Base-by-base conservation (phyloP, 1,284 basidiomycete genomes). In the Marasmius tenuissimus region DNA sequence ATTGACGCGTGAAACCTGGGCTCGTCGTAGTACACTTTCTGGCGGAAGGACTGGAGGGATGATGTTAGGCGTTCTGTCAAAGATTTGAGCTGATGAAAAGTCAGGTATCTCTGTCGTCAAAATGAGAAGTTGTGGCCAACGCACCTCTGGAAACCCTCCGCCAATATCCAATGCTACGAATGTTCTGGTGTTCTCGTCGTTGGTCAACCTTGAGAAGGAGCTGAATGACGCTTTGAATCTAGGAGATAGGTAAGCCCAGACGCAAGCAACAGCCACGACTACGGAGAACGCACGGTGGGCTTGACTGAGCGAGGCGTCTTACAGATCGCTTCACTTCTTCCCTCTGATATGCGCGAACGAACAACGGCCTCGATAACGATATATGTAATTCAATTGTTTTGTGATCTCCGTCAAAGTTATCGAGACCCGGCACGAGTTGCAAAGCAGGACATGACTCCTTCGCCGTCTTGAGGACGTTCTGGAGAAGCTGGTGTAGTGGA, bases 1-100 rank as follows among this genome's bases (percentile, higher is more conserved):
- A 95, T 83, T 0, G 92, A 94, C 11, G 86, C 83, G 69, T 95
- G 93, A 69, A 93, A 94, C 37, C 85, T 83, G 16, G 93, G 91
- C 47, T 83, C 76, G 22, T 76, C 68, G 71, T 95, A 94, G 73
- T 89, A 94, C 59, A 83, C 81, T 67, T 86, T 85, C 64, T 94
- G 91, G 42, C 86, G 85, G 38, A 92, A 77, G 7, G 73, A 68
- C 12, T 74, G 76, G 45, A 94, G 74, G 2, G 77, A 76, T 2
- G 88, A 85, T 1, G 78, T 76, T 47, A 93, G 72, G 14, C 77
- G 74, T 52, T 83, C 76, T 1, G 84, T 77, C 40, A 92, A 75
- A 9, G 70, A 66, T 62, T 76, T 74, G 16, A 93, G 72, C 91
- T 93, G 68, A 51, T 27, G 59, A 37, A 63, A 55, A 48, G 50